Percentiles rank a stretch among this genome's conserved stretches.
phyloP scores from a whole-genome alignment of 805 yeast species.

The Pichia scutulata region DNA sequence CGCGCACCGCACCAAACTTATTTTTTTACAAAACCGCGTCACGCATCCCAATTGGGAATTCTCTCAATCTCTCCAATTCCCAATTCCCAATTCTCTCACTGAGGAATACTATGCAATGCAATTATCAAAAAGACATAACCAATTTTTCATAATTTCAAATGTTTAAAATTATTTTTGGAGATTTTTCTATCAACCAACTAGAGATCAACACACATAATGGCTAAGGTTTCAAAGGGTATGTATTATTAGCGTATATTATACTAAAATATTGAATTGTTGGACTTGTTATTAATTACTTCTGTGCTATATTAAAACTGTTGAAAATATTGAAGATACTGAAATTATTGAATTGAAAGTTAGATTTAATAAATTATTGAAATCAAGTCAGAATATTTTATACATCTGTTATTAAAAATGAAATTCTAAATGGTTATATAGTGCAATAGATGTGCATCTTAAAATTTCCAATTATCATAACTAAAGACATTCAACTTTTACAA shows the following conservation, averaged over 20 bases:
- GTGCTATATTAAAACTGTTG: neutral
- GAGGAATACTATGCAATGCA: neutral
- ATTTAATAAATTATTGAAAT: no score
- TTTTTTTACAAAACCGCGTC: neutral
- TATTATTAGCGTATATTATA: neutral
- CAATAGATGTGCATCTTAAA: no score
- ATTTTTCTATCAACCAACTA: conserved; percentile 1
- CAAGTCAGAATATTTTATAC: no score
- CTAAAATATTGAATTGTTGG: neutral
- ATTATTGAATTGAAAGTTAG: neutral
- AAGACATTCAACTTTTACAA: no score
- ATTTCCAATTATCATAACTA: no score
- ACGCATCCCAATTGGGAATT: neutral
- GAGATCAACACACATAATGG: conserved; percentile 21
- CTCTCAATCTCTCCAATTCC: neutral
- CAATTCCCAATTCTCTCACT: neutral
- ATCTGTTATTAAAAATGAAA: neutral
- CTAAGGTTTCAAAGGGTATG: conserved; percentile 31
- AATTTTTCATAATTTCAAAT: neutral
- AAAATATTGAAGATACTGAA: neutral
- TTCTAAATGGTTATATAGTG: no score
- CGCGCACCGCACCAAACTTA: neutral
- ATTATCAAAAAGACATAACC: neutral
- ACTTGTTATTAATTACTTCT: neutral
- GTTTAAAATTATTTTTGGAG: neutral